Conservation (phyloP, 257 asterid species). For the Solanum medicagineum region DNA sequence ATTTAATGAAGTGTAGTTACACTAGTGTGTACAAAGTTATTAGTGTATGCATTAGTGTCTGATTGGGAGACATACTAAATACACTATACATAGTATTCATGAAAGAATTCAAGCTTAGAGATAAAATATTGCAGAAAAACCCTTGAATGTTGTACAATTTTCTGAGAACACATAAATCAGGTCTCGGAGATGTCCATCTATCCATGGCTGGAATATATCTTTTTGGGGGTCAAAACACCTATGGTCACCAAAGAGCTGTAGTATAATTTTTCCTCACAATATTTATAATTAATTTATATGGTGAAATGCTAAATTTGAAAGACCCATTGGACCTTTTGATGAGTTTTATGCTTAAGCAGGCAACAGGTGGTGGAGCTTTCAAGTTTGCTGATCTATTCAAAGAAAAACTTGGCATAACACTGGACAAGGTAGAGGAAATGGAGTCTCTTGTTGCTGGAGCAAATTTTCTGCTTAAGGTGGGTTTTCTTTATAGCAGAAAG, state of each 20-base stretch:
- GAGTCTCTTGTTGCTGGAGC: constrained; percentile 89
- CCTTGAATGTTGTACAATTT: not conserved
- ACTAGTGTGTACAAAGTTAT: not conserved
- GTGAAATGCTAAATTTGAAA: not conserved
- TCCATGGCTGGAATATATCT: not conserved
- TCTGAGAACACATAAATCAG: not conserved
- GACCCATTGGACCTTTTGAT: constrained; percentile 5
- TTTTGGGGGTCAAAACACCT: not conserved
- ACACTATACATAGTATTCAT: not conserved
- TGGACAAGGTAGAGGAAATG: constrained; percentile 97
- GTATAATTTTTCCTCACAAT: not conserved
- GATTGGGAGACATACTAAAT: not conserved
- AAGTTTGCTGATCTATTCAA: constrained; percentile 78
- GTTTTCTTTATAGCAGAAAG: constrained; percentile 4
- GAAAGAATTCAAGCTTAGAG: not conserved
- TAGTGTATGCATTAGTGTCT: not conserved
- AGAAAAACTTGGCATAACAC: constrained; percentile 71
- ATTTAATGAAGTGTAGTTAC: not conserved
- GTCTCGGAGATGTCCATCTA: not conserved
- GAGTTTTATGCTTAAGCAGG: constrained; percentile 42
- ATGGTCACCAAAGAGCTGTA: not conserved
- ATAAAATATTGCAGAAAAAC: not conserved
- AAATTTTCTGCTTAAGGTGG: constrained; percentile 85
- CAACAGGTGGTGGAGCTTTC: constrained; percentile 99
- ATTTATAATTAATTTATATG: not conserved